Conservation (phyloP, 2,329 filamentous ascomycete species). For the Elsinoe arachidis region DNA sequence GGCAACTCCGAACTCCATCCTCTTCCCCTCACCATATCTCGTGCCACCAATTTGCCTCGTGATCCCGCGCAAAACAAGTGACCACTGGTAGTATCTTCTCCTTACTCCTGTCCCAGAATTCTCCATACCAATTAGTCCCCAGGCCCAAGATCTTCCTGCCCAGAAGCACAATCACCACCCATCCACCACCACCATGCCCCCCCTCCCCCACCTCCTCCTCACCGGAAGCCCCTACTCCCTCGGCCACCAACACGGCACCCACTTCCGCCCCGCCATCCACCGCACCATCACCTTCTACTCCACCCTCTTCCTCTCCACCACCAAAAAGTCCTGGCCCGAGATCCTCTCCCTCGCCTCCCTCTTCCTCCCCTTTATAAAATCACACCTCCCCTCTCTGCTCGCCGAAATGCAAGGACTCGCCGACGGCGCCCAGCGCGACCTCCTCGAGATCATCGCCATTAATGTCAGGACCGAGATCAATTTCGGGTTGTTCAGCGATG, state of each 20-base stretch:
- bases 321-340: conserved; percentile 38
- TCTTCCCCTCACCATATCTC: neutral
- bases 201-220: conserved; percentile 36
- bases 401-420: conserved; percentile 46
- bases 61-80: neutral
- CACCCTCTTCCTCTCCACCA: conserved; percentile 39
- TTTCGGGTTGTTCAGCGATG: conserved; percentile 50
- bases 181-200: conserved; percentile 25
- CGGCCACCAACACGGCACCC: conserved; percentile 38
- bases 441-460: conserved; percentile 49
- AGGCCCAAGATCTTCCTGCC: neutral
- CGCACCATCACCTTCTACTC: conserved; percentile 41
- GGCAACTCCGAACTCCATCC: conserved; percentile 6
- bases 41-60: neutral
- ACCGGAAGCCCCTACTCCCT: conserved; percentile 42
- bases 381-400: conserved; percentile 35
- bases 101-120: neutral
- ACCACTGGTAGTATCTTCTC: neutral
- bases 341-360: conserved; percentile 38
- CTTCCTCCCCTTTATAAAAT: conserved; percentile 39
- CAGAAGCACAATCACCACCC: neutral
- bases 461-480: conserved; percentile 51
- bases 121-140: neutral
- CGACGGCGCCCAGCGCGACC: conserved; percentile 37
- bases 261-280: conserved; percentile 32